Conservation (phyloP, 441 rosid species). For the Melastoma candidum region DNA sequence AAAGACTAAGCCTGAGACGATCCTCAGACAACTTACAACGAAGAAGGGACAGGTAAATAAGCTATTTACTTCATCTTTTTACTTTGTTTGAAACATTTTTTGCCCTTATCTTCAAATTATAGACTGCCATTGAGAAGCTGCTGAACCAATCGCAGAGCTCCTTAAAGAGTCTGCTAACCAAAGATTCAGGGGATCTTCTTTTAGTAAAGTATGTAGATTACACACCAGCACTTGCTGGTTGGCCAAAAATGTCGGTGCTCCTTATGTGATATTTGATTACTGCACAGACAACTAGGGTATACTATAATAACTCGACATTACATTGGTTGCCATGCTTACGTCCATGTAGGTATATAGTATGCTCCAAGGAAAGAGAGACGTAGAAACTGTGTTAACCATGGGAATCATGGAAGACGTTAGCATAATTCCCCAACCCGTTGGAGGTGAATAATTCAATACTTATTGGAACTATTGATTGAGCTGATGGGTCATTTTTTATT, state of each 20-base stretch:
- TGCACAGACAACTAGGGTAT: too few species aligned
- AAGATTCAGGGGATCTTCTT: too few species aligned
- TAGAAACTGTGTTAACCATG: conserved; percentile 37
- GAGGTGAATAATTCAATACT: conserved; percentile 37
- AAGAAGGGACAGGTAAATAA: conserved; percentile 84
- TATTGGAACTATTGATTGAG: neutral
- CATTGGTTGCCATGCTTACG: neutral
- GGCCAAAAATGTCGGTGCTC: too few species aligned
- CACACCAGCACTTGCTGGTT: too few species aligned
- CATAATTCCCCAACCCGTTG: conserved; percentile 92
- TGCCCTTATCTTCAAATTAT: neutral
- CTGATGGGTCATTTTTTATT: neutral
- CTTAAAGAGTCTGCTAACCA: too few species aligned
- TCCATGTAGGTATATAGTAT: conserved; percentile 69
- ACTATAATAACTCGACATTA: neutral
- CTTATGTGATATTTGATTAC: too few species aligned
- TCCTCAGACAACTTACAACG: conserved; percentile 84
- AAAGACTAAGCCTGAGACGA: conserved; percentile 73
- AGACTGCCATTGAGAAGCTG: too few species aligned
- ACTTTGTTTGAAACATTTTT: neutral
- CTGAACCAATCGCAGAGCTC: too few species aligned
- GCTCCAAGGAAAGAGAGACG: conserved; percentile 96
- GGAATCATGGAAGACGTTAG: conserved; percentile 49
- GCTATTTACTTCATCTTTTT: neutral
- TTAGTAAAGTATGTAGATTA: too few species aligned